Base-by-base conservation (phyloP, 2,329 filamentous ascomycete species). In the Diaporthe sp. region DNA sequence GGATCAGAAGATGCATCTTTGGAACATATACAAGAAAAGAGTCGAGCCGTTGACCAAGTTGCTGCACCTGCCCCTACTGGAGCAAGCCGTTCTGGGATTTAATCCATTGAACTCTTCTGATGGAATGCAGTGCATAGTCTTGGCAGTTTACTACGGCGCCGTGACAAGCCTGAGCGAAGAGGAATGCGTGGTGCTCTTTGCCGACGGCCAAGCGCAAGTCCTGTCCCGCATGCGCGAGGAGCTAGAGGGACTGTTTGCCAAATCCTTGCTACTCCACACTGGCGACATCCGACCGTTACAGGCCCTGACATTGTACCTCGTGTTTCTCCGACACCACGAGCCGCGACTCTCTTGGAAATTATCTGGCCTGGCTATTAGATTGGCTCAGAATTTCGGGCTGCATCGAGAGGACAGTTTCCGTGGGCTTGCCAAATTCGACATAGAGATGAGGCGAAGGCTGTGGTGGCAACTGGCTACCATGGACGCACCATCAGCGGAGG, bases 391-490 rank as follows among this genome's bases (percentile, higher is more conserved):
- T 13, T 67, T 67, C 9, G 61, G 61, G 9, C 40, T 67, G 8
- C 61, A 67, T 6, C 25, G 61, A 5, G 40, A 67, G 6, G 61
- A 50, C 61, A 67, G 61, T 13, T 35, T 67, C 7, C 30, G 10
- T 8, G 38, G 38, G 15, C 61, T 67, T 6, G 30, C 61, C 5
- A 47, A 67, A 35, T 67, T 67, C 38, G 61, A 67, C 25, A 47
- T 28, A 25, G 61, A 67, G 61, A 67, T 67, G 61, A 38, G 61
- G 9, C 61, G 61, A 22, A 28, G 61, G 25, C 40, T 67, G 1
- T 67, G 61, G 61, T 67, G 61, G 61, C 61, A 67, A 17, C 5
- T 67, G 9, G 61, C 61, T 35, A 47, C 19, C n/a, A 45, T 67
- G 40, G 61, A 67, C 19, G 61, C 61, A 17, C 61, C 61, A 10